Conservation (phyloP, 495 filamentous ascomycete species). For the Penicillium bialowiezense region DNA sequence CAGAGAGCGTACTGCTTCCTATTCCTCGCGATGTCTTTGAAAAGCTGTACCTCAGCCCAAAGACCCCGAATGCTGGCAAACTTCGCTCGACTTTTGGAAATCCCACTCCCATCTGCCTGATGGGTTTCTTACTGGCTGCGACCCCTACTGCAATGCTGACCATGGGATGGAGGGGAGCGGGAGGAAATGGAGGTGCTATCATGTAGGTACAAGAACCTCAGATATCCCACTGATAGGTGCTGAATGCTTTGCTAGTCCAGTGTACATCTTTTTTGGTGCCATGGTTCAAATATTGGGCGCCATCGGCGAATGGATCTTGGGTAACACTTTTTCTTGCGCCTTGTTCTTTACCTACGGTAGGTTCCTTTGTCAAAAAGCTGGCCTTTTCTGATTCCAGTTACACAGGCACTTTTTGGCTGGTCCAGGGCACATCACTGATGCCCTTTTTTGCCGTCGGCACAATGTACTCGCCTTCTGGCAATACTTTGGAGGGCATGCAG, state of each 20-base stretch:
- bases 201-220: constrained; percentile 36
- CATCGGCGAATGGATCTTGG: constrained; percentile 67
- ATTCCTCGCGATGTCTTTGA: constrained; percentile 63
- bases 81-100: constrained; percentile 55
- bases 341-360: constrained; percentile 53
- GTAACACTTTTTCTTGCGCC: constrained; percentile 71
- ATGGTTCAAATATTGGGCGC: constrained; percentile 62
- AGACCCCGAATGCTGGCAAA: constrained; percentile 41
- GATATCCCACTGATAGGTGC: too few relatives aligned
- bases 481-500: constrained; percentile 26
- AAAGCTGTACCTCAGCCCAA: constrained; percentile 69
- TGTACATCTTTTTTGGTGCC: constrained; percentile 69
- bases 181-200: constrained; percentile 60
- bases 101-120: constrained; percentile 68
- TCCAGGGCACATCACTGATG: constrained; percentile 29
- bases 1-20: constrained; percentile 36
- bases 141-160: constrained; percentile 62
- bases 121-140: constrained; percentile 64
- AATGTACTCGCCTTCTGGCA: constrained; percentile 31
- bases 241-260: constrained; percentile 28
- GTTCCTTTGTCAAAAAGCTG: background rate
- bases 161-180: constrained; percentile 70
- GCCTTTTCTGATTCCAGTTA: background rate
- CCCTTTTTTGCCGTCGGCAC: constrained; percentile 32
- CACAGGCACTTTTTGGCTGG: constrained; percentile 36